Evolutionary conservation across 1,284 basidiomycete genomes (phyloP), one percentile per base, ranked within the genome.

Genomic region (Peniophora sp.): DNA sequence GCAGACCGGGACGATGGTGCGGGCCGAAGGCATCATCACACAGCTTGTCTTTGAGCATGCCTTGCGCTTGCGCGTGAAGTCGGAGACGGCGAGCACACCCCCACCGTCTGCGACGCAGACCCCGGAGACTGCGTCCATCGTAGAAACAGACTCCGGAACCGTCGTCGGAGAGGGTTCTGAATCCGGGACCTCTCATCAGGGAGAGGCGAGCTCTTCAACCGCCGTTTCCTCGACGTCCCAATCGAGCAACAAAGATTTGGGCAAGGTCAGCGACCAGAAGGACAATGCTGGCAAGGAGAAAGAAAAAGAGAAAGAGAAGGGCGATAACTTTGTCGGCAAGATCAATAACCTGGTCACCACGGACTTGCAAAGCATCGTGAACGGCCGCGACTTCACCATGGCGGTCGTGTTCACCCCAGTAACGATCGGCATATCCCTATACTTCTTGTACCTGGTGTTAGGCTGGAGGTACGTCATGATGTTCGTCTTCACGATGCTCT

Each of bases 31-130:
- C 2, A 74, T 88, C 48, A 68, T 88, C 48, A 86, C 84, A 0
- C 78, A 87, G 56, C 72, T 88, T 3, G 65, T 88, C 5, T 86
- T 88, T 58, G 81, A 86, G 53, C 85, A 88, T 57, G 70, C 83
- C 1, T 68, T 88, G 3, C 75, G 83, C 36, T 78, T 88, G 39
- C 74, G 79, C 22, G 69, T 81, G 64, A 71, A 70, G 51, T 60
- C 67, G 0, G 67, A 65, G 37, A 5, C 27, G 12, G 27, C 27
- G 12, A 32, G 27, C 27, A 32, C 27, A 5, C 56, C 60, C n/a
- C 10, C 55, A 62, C 47, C 48, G 53, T 2, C 22, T 27, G 23
- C n/a, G 6, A 18, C 54, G 24, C 48, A 47, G 0, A 51, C 48
- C 3, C 57, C 56, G 24, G 46, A 51, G 3, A 37, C 43, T 9